These are phyloP conservation scores for Panaeolus cyanescens DNA, from an alignment of 768 basidiomycete genomes.

Conservation along the genomic window DNA sequence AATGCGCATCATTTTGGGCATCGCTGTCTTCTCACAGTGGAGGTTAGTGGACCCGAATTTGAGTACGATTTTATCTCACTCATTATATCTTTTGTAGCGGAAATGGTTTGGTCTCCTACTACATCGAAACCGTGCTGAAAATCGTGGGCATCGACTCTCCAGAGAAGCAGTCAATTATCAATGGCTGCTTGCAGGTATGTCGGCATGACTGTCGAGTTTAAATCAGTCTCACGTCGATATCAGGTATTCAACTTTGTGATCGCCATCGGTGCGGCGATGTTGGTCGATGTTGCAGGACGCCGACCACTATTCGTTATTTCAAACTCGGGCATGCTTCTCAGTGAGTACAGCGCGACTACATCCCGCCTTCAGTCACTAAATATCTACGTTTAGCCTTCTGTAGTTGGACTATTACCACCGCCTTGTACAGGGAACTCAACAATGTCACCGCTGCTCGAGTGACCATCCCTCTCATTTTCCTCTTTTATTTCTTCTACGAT, in stretches of 20 bases:
- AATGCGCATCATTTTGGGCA: slow-evolving; percentile 65
- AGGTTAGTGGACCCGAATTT: slow-evolving; percentile 37
- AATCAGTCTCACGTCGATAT: background rate
- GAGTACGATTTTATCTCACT: background rate
- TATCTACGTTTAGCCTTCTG: slow-evolving; percentile 43
- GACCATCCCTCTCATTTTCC: slow-evolving; percentile 68
- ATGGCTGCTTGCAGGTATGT: slow-evolving; percentile 21
- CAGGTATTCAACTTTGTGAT: slow-evolving; percentile 66
- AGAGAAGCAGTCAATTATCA: slow-evolving; percentile 39
- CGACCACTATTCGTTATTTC: slow-evolving; percentile 69
- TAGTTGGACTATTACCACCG: slow-evolving; percentile 55
- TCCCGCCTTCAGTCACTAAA: background rate
- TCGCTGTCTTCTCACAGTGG: slow-evolving; percentile 78
- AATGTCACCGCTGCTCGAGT: slow-evolving; percentile 50
- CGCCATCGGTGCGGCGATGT: slow-evolving; percentile 59
- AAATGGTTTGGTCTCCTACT: slow-evolving; percentile 73
- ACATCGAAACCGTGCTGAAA: slow-evolving; percentile 68
- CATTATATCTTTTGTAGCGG: slow-evolving; percentile 37
- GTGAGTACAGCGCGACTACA: slow-evolving; percentile 31
- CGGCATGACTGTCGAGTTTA: background rate
- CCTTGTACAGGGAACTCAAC: slow-evolving; percentile 41
- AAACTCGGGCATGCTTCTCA: slow-evolving; percentile 54
- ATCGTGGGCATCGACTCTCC: slow-evolving; percentile 60
- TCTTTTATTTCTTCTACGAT: slow-evolving; percentile 58
- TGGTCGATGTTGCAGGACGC: slow-evolving; percentile 70